Evolutionary conservation across 768 basidiomycete species (phyloP), one percentile per base, ranked within the genome.

Genomic region (Filobasidium floriforme): DNA sequence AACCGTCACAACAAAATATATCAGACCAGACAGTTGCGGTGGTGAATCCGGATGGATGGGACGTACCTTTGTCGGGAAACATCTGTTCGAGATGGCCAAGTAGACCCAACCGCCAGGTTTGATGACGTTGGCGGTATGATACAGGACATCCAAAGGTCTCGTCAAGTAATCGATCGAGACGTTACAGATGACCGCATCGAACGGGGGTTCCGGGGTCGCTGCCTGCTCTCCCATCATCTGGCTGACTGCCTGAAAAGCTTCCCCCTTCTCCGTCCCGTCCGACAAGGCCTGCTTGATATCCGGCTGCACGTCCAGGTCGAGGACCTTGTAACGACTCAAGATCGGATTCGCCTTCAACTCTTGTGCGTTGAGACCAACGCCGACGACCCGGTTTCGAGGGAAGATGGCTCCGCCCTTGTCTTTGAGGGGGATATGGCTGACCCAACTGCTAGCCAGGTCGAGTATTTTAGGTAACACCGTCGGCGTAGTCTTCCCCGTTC

Each of bases 111-210:
- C 65, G 0, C 68, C 68, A 10, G 49, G 61, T 9, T 61, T 61
- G 15, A 71, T n/a, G 7, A 41, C 29, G 1, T 55, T 51, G 24
- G 41, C 54, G 6, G 68, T 63, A 22, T 57, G 32, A 40, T 51
- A 15, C 41, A 73, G 59, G 32, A 73, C 71, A 11, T 67, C 61
- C 15, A 72, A 52, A 19, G 73, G 73, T 55, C 67, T 60, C 4
- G 67, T 69, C 24, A 73, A 66, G 61, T 73, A 73, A 43, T 73
- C 73, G 54, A 73, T 73, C 22, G 73, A 73, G 1, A 73, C 73
- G 32, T 67, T 69, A 60, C 73, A 73, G 15, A 68, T 70, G 5
- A 65, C 67, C 0, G 66, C 68, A 62, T 72, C 69, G 62, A 62
- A 67, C 3, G 70, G 60, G 7, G 41, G 29, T 46, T 60, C 54